Base-by-base conservation (phyloP, 2,329 filamentous ascomycete genomes). In the Phialemoniopsis sp. region DNA sequence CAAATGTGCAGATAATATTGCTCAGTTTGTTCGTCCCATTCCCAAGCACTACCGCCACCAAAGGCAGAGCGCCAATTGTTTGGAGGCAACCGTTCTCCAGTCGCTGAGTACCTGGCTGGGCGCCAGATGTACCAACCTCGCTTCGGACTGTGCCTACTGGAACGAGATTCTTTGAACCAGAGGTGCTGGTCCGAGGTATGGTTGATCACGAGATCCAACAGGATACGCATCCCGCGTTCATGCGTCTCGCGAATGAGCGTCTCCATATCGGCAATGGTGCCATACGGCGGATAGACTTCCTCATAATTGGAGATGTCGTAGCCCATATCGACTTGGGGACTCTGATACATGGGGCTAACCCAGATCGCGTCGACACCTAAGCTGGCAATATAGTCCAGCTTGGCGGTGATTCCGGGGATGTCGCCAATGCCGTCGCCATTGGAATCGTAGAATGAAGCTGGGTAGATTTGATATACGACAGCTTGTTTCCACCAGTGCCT, bases 1-100 rank as follows among this genome's bases (percentile, higher is more conserved):
- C 88, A 94, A 9, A 93, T 70, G 44, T 85, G 80, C 0, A 90
- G 75, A 52, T 88, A 90, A 57, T 88, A 90, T 59, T 90, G 82
- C 35, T 73, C 69, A 0, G 84, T 87, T n/a, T 62, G 56, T 47
- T 86, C 79, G 50, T 89, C 85, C 67, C 78, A 90, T 43, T 80
- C 67, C 85, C 84, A 88, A 0, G 73, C 78, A 38, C 74, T 75
- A n/a, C n/a, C n/a, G 13, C 72, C 74, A 12, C 72, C 72, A 46
- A 80, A 85, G 63, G 70, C 78, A 65, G 60, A 75, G 48, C 62
- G 73, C 82, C 84, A 90, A 59, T 90, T 90, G 49, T 86, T 90
- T 0, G 87, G 86, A 0, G 85, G 81, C 38, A 82, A 70, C 2
- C 82, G 73, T 18, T 72, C 72, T 3, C 84, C 85, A 13, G 62